Base-by-base conservation (phyloP, 257 asterid genomes). In the Solanum phureja region DNA sequence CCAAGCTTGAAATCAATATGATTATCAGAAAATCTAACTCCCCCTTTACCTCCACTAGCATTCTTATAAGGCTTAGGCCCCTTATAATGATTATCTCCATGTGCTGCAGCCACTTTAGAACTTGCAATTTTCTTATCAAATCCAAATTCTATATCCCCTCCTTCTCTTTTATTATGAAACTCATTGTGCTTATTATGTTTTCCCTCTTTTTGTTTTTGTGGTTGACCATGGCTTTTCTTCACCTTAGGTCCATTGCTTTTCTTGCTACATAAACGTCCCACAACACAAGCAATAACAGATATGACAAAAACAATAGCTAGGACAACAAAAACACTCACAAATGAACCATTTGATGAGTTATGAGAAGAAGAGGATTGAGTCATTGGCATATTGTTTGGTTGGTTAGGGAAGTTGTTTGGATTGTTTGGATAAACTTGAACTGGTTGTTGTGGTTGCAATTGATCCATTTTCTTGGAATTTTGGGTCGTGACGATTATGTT, bases 91-190 rank as follows among this genome's bases (percentile, higher is more conserved):
- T 52, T 52, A 52, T 84, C 89, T 68, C 87, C 90, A 29, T 46
- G 85, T 81, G 83, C 86, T 12, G 90, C 88, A 21, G 91, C 91
- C 24, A 88, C 90, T 79, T 91, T 90, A 49, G 92, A 73, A 87
- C 89, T 68, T 2, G 93, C 88, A 3, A 88, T 68, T 85, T 69
- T 91, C 77, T 91, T 92, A 44, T 91, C 94, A 58, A 95, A 93
- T 79, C 99, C 99, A 44, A 94, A 92, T 88, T 95, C 99, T 29
- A 96, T 93, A 83, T 95, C 98, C 29, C 95, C 96, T 58, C 89
- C 93, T 7, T 87, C 90, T 14, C 88, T 88, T n/a, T 86, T 23
- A 86, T 86, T 23, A 84, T 90, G 92, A 89, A 92, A 88, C 86
- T 90, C 89, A 16, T 72, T 71, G 8, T 93, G 93, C 24, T 91